Evolutionary conservation across 2,329 filamentous ascomycete genomes (phyloP).

Genomic region (Arachnomyces sp.): DNA sequence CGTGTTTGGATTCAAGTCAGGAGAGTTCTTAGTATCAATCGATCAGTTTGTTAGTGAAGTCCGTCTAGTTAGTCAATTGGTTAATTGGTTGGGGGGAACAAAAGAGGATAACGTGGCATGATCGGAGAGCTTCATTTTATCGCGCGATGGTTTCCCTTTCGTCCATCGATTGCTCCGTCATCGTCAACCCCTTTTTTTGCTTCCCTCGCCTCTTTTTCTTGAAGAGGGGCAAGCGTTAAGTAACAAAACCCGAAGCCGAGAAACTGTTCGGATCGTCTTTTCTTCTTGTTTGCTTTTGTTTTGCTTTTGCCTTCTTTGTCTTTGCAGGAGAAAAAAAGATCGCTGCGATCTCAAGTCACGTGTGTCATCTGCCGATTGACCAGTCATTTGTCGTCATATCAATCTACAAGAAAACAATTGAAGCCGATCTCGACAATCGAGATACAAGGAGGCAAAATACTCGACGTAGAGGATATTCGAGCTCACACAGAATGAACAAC

Average conservation of each 20-base stretch:
- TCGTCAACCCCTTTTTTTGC: not conserved
- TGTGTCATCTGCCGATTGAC: no score
- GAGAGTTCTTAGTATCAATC: not conserved
- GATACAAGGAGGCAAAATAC: not conserved
- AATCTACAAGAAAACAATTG: slow-evolving; percentile 2
- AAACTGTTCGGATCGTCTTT: no score
- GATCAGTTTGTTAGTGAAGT: not conserved
- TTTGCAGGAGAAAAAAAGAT: no score
- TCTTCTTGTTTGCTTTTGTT: no score
- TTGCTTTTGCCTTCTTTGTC: no score
- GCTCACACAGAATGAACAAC: not conserved
- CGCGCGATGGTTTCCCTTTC: no score
- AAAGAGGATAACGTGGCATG: slow-evolving; percentile 7
- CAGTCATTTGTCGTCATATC: slow-evolving; percentile 1
- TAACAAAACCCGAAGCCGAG: no score
- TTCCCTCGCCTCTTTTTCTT: not conserved
- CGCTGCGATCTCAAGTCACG: no score
- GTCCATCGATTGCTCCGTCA: not conserved
- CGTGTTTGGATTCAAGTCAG: not conserved
- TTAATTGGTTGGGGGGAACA: not conserved
- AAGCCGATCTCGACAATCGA: no score
- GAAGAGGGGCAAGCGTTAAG: not conserved
- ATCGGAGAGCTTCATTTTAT: slow-evolving; percentile 1
- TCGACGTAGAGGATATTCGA: not conserved
- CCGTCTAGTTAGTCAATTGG: not conserved